Conservation (phyloP, 202 grass and related monocot species). For the Bolboschoenoplectus hybrid region DNA sequence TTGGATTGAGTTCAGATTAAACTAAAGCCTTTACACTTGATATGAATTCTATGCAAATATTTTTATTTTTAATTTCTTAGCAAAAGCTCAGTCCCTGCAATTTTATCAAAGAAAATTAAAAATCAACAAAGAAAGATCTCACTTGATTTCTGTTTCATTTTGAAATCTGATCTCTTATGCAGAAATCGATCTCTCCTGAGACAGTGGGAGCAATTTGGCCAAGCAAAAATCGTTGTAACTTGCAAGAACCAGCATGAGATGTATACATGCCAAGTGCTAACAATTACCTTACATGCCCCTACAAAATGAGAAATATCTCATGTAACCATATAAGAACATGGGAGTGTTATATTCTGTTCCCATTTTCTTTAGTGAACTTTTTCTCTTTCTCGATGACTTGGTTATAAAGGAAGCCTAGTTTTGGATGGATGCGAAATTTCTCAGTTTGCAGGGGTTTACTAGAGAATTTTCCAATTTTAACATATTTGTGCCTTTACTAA, state of each 20-base stretch:
- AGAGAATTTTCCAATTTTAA: background rate
- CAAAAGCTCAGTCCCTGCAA: background rate
- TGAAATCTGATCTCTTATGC: constrained; percentile 32
- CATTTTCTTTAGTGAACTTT: constrained; percentile 26
- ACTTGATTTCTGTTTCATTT: background rate
- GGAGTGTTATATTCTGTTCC: background rate
- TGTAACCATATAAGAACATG: background rate
- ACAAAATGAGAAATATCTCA: constrained; percentile 10
- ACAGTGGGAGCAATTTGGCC: constrained; percentile 91
- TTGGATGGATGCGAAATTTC: background rate
- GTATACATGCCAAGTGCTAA: constrained; percentile 43
- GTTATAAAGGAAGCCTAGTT: background rate
- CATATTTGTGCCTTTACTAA: background rate
- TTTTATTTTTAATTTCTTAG: background rate
- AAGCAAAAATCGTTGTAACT: constrained; percentile 92
- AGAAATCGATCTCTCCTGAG: constrained; percentile 74
- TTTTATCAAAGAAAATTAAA: background rate
- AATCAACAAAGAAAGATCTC: background rate
- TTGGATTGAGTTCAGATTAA: background rate
- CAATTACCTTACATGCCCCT: background rate
- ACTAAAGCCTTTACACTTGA: background rate
- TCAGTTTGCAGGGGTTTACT: background rate
- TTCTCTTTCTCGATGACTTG: background rate
- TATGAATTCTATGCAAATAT: background rate
- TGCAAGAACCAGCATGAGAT: constrained; percentile 99